Evolutionary conservation across 106 monocot genomes (phyloP).

Genomic region (Phalaenopsis aphrodite): DNA sequence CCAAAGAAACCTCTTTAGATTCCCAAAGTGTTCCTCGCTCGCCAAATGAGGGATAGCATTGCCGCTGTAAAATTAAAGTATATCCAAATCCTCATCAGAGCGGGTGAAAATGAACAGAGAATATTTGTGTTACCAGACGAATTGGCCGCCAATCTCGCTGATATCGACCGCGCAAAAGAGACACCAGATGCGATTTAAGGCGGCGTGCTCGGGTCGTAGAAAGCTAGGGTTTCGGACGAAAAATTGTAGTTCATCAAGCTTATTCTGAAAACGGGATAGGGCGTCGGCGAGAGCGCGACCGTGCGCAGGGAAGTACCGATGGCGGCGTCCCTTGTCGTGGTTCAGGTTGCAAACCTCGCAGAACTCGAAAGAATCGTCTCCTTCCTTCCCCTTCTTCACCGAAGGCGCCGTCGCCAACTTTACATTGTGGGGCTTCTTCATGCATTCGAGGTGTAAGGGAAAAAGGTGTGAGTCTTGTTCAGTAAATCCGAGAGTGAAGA

Average conservation of each 20-base stretch:
- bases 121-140: slow-evolving; percentile 40
- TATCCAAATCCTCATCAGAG: not conserved
- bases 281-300: slow-evolving; percentile 34
- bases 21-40: slow-evolving; percentile 51
- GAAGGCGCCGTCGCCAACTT: not conserved
- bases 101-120: not conserved
- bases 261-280: slow-evolving; percentile 57
- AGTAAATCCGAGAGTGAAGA: too few species aligned
- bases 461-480: too few species aligned
- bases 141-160: slow-evolving; percentile 29
- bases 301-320: slow-evolving; percentile 63
- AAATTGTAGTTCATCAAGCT: slow-evolving; percentile 40
- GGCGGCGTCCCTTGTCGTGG: slow-evolving; percentile 85
- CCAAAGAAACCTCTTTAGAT: slow-evolving; percentile 62
- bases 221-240: slow-evolving; percentile 38
- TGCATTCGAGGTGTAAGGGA: too few species aligned
- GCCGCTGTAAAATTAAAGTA: slow-evolving; percentile 24
- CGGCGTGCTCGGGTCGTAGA: slow-evolving; percentile 28
- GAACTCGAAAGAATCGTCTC: slow-evolving; percentile 37
- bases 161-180: slow-evolving; percentile 63
- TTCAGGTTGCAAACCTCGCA: slow-evolving; percentile 81
- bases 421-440: not conserved
- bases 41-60: slow-evolving; percentile 66
- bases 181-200: slow-evolving; percentile 62
- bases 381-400: not conserved